Evolutionary conservation across 768 basidiomycete genomes (phyloP).

Genomic region (Termitomyces sp.): DNA sequence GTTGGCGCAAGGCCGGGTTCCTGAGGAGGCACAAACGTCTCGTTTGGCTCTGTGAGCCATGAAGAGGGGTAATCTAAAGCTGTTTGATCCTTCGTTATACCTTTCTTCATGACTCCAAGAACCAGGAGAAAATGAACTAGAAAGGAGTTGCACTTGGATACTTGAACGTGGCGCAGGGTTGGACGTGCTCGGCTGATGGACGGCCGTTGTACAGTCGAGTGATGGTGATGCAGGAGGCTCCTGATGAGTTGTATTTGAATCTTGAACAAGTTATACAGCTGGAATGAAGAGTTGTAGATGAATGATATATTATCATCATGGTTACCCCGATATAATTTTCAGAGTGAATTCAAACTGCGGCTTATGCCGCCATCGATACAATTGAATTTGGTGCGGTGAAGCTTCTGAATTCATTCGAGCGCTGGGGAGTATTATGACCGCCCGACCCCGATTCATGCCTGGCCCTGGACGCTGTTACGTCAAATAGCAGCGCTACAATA

Average conservation of each 20-base stretch:
- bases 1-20: not conserved
- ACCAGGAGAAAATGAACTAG: not conserved
- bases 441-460: not conserved
- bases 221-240: not conserved
- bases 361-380: too few species aligned
- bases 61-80: not conserved
- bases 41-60: not conserved
- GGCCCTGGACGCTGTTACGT: not conserved
- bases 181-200: not conserved
- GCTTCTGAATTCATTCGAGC: not conserved
- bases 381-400: not conserved
- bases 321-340: not conserved
- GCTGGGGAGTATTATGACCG: too few species aligned
- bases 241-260: not conserved
- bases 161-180: not conserved
- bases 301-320: not conserved
- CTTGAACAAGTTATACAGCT: not conserved
- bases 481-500: not conserved
- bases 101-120: not conserved
- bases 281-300: not conserved
- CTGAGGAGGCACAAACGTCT: not conserved
- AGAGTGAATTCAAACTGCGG: too few species aligned
- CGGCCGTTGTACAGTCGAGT: not conserved
- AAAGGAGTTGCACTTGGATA: not conserved
- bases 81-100: not conserved